These are phyloP conservation scores for Cercospora canescens DNA, from an alignment of 2,329 filamentous ascomycete species.

Conservation along the genomic window DNA sequence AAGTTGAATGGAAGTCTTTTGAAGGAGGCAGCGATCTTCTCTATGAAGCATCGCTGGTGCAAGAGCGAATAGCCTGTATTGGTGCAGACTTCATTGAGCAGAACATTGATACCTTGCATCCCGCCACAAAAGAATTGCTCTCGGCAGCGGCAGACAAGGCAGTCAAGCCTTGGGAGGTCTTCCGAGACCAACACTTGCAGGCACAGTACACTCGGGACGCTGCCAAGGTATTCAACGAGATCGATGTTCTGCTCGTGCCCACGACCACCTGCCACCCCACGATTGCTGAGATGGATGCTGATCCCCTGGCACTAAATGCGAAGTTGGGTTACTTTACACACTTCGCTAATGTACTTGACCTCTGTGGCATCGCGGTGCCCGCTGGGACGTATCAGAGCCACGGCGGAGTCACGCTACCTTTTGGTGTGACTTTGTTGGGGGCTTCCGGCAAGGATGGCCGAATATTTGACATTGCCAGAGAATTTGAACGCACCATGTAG, in stretches of 20 bases:
- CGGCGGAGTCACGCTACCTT: slow-evolving; percentile 36
- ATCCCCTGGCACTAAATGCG: slow-evolving; percentile 58
- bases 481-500: slow-evolving; percentile 29
- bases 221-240: slow-evolving; percentile 42
- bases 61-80: slow-evolving; percentile 53
- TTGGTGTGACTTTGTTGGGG: slow-evolving; percentile 44
- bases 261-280: slow-evolving; percentile 52
- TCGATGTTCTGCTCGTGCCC: slow-evolving; percentile 56
- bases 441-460: slow-evolving; percentile 41
- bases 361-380: slow-evolving; percentile 56
- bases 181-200: slow-evolving; percentile 50
- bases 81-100: slow-evolving; percentile 42
- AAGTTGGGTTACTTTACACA: slow-evolving; percentile 59
- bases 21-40: slow-evolving; percentile 56
- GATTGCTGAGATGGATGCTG: slow-evolving; percentile 51
- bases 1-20: slow-evolving; percentile 52
- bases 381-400: slow-evolving; percentile 44
- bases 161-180: slow-evolving; percentile 50
- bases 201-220: slow-evolving; percentile 46
- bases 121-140: slow-evolving; percentile 51
- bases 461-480: slow-evolving; percentile 42
- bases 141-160: slow-evolving; percentile 39
- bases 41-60: slow-evolving; percentile 60
- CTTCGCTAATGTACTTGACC: slow-evolving; percentile 62
- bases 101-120: slow-evolving; percentile 46